A percentile compares a stretch with the other conserved stretches of the same genome.
phyloP scores from a whole-genome alignment of 2,329 filamentous ascomycete species.

The Phaeosphaeria sp. region DNA sequence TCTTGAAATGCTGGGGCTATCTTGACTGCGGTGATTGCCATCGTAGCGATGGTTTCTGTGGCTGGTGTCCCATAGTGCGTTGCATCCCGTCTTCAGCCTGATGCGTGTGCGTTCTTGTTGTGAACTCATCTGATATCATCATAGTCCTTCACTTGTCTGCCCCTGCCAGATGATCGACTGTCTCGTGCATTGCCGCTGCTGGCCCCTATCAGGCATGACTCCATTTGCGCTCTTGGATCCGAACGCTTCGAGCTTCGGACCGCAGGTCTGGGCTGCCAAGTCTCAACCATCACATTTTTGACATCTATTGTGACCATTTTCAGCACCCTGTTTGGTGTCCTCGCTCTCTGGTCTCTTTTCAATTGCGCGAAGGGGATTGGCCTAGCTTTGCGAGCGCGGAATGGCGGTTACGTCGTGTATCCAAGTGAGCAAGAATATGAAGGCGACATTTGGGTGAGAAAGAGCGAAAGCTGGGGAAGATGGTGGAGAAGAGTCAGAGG shows the following conservation, averaged over 20 bases:
- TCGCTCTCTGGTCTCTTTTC: constrained; percentile 42
- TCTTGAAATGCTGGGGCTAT: constrained; percentile 45
- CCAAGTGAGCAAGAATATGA: constrained; percentile 25
- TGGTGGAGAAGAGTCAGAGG: constrained; percentile 38
- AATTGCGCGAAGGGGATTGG: constrained; percentile 20
- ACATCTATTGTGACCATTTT: constrained; percentile 53
- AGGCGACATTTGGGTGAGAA: constrained; percentile 40
- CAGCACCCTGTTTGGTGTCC: constrained; percentile 48
- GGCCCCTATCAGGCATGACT: constrained; percentile 45
- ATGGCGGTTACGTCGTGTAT: constrained; percentile 36
- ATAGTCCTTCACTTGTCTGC: constrained; percentile 51
- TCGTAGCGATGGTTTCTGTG: constrained; percentile 45
- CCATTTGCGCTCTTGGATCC: constrained; percentile 44
- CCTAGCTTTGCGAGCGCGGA: constrained; percentile 20
- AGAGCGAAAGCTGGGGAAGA: constrained; percentile 29
- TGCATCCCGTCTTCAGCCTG: background rate
- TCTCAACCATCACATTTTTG: constrained; percentile 55
- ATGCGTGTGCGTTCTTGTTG: background rate
- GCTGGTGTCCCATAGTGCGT: constrained; percentile 54
- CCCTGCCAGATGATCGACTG: constrained; percentile 46
- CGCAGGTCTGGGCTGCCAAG: constrained; percentile 52
- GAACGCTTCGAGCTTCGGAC: constrained; percentile 57
- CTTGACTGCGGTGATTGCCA: constrained; percentile 47
- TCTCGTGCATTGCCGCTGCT: constrained; percentile 48
- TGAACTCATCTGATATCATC: background rate